These are phyloP conservation scores for Apiotrichum porosum DNA, from an alignment of 1,284 basidiomycete genomes.

Conservation along the genomic window DNA sequence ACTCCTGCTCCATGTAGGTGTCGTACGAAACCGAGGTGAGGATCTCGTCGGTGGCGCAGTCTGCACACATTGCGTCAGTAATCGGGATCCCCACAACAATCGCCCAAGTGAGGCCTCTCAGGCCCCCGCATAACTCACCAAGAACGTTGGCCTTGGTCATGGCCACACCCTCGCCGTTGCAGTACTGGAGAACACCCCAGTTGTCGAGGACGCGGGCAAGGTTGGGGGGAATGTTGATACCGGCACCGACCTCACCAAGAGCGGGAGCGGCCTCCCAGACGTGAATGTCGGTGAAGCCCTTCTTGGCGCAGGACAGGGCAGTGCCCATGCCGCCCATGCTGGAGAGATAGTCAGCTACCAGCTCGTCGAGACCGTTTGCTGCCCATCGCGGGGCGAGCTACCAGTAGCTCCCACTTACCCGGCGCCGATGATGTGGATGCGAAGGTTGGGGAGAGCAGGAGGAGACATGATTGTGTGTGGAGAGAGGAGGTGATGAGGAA, in stretches of 20 bases:
- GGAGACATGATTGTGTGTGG: background rate
- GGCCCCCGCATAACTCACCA: constrained; percentile 19
- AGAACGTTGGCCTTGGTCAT: constrained; percentile 34
- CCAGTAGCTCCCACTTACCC: constrained; percentile 7
- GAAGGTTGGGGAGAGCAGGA: constrained; percentile 9
- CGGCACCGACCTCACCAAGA: constrained; percentile 39
- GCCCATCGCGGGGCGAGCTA: no score
- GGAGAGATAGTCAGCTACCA: background rate
- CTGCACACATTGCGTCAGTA: no score
- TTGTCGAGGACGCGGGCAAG: constrained; percentile 30
- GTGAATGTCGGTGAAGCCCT: constrained; percentile 34
- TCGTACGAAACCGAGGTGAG: constrained; percentile 34
- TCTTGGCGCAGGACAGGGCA: constrained; percentile 30
- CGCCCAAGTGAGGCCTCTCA: no score
- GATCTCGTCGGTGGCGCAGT: constrained; percentile 33
- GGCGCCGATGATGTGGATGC: constrained; percentile 17
- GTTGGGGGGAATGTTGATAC: constrained; percentile 41
- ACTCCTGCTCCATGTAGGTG: constrained; percentile 34
- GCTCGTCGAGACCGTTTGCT: background rate
- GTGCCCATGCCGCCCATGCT: constrained; percentile 36
- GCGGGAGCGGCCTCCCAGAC: constrained; percentile 32
- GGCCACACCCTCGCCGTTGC: constrained; percentile 31
- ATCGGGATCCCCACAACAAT: no score
- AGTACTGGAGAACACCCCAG: constrained; percentile 28
- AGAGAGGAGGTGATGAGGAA: background rate